phyloP scores from a whole-genome alignment of 139 green algal genomes.

The Ulvella scutata region DNA sequence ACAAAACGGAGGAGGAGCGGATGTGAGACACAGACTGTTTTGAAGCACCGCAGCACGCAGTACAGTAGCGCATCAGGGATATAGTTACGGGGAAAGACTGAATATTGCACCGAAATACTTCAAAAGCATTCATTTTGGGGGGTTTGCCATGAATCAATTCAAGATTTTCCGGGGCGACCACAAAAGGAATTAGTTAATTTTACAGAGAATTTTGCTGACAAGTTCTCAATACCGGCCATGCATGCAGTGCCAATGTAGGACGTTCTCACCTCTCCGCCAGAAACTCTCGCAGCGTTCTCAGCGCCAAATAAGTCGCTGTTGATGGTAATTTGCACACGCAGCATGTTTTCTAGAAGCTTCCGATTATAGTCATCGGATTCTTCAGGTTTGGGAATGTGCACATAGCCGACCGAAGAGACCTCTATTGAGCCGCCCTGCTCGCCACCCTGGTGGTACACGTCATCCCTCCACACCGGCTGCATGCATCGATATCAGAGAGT shows the following conservation, averaged over 20 bases:
- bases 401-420: neutral
- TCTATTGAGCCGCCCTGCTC: neutral
- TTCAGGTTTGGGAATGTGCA: constrained; percentile 4
- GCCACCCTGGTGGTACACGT: neutral
- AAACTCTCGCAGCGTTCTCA: neutral
- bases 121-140: no score
- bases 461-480: neutral
- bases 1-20: no score
- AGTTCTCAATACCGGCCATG: no score
- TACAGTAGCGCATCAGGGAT: no score
- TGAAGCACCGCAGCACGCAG: no score
- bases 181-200: neutral
- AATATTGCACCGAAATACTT: no score
- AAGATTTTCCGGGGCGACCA: neutral
- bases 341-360: neutral
- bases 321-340: neutral
- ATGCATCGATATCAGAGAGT: neutral
- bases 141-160: neutral
- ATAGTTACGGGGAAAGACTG: no score
- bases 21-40: no score
- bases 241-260: no score
- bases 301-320: constrained; percentile 1
- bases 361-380: constrained; percentile 5
- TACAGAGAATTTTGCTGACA: neutral
- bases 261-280: neutral